These are phyloP conservation scores for Melampsora larici-populina DNA, from an alignment of 1,284 basidiomycete species.

Conservation along the genomic window DNA sequence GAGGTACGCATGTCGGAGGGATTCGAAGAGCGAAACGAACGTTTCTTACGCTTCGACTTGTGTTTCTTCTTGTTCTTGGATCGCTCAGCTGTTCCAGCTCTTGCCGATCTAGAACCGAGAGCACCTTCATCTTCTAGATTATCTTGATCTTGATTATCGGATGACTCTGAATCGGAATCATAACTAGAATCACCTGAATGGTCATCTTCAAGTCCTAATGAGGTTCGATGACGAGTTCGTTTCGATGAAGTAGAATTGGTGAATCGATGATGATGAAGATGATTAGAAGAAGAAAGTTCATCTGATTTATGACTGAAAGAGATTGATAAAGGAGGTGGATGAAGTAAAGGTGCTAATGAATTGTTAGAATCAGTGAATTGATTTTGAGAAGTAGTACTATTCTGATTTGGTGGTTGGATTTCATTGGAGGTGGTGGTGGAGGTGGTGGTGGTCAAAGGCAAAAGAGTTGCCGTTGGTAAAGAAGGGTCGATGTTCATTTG, in stretches of 20 bases:
- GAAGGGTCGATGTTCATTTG: conserved; percentile 8
- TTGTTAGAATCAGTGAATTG: not conserved
- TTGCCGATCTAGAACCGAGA: not conserved
- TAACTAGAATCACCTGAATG: not conserved
- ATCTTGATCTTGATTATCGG: not conserved
- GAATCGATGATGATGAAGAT: not conserved
- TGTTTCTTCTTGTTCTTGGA: not conserved
- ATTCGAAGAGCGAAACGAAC: conserved; percentile 7
- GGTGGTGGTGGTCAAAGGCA: not conserved
- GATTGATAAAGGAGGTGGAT: not conserved
- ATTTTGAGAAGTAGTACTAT: no score
- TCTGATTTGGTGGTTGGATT: not conserved
- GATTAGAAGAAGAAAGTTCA: not conserved
- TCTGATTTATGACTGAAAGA: not conserved
- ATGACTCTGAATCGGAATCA: not conserved
- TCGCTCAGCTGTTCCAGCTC: not conserved
- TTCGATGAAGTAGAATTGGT: not conserved
- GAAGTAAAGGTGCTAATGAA: not conserved
- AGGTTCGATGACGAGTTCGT: not conserved
- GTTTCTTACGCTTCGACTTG: not conserved
- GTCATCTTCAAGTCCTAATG: not conserved
- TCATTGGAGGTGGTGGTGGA: not conserved
- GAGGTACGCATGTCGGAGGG: not conserved
- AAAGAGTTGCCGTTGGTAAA: not conserved
- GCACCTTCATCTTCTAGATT: not conserved